Evolutionary conservation across 306 rosid genomes (phyloP).

Genomic region (Citrullus amarus): DNA sequence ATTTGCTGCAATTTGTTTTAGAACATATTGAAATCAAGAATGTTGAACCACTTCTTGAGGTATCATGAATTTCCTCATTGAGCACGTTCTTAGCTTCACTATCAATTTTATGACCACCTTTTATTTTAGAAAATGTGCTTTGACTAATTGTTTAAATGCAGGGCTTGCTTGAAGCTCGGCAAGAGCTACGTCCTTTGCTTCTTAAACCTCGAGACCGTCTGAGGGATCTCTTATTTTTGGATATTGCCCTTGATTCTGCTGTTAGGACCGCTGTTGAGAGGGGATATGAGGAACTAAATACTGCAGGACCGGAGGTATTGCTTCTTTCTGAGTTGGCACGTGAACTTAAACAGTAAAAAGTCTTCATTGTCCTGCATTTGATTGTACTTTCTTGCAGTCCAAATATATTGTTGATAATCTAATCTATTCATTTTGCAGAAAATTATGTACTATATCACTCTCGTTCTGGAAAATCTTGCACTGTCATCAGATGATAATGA

Average conservation of each 20-base stretch:
- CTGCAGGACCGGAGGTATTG: constrained; percentile 74
- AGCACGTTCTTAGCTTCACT: not conserved
- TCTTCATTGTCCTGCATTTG: not conserved
- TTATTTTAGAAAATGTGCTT: not conserved
- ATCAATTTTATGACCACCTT: not conserved
- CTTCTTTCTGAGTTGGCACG: constrained; percentile 9
- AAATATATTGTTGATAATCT: constrained; percentile 20
- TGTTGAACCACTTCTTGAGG: constrained; percentile 82
- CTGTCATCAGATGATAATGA: constrained; percentile 76
- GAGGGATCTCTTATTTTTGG: constrained; percentile 90
- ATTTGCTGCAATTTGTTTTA: constrained; percentile 52
- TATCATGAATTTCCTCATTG: constrained; percentile 22
- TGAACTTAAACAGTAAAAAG: not conserved
- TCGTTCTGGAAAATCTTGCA: constrained; percentile 85
- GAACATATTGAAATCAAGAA: constrained; percentile 63
- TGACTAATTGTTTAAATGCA: constrained; percentile 14
- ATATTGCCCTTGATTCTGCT: constrained; percentile 90
- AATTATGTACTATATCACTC: constrained; percentile 59
- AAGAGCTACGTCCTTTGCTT: constrained; percentile 62
- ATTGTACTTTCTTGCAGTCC: not conserved
- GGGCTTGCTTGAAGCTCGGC: constrained; percentile 95
- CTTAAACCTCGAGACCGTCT: constrained; percentile 59
- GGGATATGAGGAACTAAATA: constrained; percentile 67
- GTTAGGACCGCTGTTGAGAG: constrained; percentile 93
- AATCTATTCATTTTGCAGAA: constrained; percentile 50